A percentile compares a stretch with the other conserved stretches of the same genome.
phyloP scores from a whole-genome alignment of 352 stramenopile species.

The Blastocystis sp. region DNA sequence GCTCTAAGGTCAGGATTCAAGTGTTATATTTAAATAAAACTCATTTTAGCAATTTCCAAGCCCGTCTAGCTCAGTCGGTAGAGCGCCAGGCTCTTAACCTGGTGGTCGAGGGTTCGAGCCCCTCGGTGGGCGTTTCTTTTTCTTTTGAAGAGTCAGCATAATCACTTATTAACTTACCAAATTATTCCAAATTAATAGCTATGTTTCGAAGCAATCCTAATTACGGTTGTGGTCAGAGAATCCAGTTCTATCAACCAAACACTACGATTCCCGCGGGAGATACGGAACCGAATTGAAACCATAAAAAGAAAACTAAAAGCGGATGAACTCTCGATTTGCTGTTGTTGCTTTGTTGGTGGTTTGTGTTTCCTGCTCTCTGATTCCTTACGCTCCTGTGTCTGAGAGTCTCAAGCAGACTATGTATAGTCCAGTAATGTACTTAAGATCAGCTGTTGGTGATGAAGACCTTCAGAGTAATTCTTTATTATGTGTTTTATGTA shows the following conservation, averaged over 20 bases:
- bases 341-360: background rate
- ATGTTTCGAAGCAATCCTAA: background rate
- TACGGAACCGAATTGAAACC: too few relatives aligned
- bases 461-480: background rate
- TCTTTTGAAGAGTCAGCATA: too few relatives aligned
- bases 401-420: too few relatives aligned
- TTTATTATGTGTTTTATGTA: background rate
- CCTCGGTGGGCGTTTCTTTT: background rate
- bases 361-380: background rate
- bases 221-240: background rate
- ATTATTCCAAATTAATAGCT: too few relatives aligned
- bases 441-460: background rate
- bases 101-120: constrained; percentile 3
- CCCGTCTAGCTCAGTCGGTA: constrained; percentile 13
- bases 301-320: too few relatives aligned
- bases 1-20: too few relatives aligned
- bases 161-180: too few relatives aligned
- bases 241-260: background rate
- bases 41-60: background rate
- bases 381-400: background rate
- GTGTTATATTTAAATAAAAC: too few relatives aligned
- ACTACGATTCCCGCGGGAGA: background rate
- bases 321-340: background rate
- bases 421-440: too few relatives aligned
- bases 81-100: constrained; percentile 13